Conservation (phyloP, 495 filamentous ascomycete species). For the Daldinia childiae region DNA sequence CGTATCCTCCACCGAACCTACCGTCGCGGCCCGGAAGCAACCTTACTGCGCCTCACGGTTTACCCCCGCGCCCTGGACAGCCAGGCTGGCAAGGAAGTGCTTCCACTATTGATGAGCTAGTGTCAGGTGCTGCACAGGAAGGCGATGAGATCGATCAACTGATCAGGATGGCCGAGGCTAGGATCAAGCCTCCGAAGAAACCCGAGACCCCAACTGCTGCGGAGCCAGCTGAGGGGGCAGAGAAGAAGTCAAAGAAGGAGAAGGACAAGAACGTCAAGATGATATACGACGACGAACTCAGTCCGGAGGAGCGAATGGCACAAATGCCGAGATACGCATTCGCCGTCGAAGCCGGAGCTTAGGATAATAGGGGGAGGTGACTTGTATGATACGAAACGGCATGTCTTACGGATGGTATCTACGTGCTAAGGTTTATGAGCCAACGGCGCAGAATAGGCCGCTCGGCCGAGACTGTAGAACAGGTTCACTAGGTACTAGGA, state of each 20-base stretch:
- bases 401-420: slow-evolving; percentile 14
- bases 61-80: slow-evolving; percentile 54
- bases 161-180: slow-evolving; percentile 66
- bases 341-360: slow-evolving; percentile 57
- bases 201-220: slow-evolving; percentile 52
- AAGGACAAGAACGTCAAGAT: slow-evolving; percentile 75
- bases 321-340: slow-evolving; percentile 79
- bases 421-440: slow-evolving; percentile 7
- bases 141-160: slow-evolving; percentile 66
- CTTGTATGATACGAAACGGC: slow-evolving; percentile 25
- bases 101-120: slow-evolving; percentile 70
- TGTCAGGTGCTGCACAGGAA: slow-evolving; percentile 60
- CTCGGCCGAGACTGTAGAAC: slow-evolving; percentile 5
- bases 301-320: slow-evolving; percentile 90
- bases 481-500: slow-evolving; percentile 8
- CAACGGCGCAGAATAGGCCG: slow-evolving; percentile 14
- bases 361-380: slow-evolving; percentile 1
- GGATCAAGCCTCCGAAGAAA: slow-evolving; percentile 62
- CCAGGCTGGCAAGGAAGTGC: slow-evolving; percentile 50
- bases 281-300: slow-evolving; percentile 81
- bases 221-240: slow-evolving; percentile 52
- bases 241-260: slow-evolving; percentile 77
- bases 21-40: slow-evolving; percentile 54
- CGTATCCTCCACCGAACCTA: slow-evolving; percentile 54
- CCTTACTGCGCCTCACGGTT: slow-evolving; percentile 42